Evolutionary conservation across 73 alveolate species (phyloP).

Genomic region (Paramecium octaurelia): DNA sequence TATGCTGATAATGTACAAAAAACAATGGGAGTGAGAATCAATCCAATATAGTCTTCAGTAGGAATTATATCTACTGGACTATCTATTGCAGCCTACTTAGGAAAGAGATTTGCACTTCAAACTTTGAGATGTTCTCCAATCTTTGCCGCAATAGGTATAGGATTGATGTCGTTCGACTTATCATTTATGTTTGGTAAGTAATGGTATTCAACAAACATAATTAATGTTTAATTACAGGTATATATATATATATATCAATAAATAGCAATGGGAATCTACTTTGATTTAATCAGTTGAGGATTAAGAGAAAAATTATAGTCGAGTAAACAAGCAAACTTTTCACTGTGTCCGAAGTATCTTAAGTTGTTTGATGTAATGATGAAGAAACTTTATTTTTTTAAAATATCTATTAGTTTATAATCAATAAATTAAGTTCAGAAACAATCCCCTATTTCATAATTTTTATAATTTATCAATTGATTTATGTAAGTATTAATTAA

Average conservation of each 20-base stretch:
- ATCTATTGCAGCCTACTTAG: background rate
- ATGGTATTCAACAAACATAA: background rate
- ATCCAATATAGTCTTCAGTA: background rate
- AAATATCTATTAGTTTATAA: background rate
- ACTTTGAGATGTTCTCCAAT: background rate
- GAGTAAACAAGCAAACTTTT: background rate
- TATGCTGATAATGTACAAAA: background rate
- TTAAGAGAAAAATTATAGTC: background rate
- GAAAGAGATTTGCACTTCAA: background rate
- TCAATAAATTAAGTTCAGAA: background rate
- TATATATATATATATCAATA: background rate
- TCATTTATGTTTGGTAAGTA: background rate
- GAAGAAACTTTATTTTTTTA: background rate
- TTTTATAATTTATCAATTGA: background rate
- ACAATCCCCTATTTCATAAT: background rate
- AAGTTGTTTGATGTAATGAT: background rate
- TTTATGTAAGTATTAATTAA: background rate
- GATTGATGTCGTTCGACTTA: background rate
- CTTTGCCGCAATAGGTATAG: background rate
- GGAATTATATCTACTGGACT: background rate
- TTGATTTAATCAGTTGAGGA: background rate
- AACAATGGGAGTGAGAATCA: background rate
- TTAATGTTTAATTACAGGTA: background rate
- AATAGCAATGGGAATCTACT: background rate
- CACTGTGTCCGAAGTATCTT: background rate